Evolutionary conservation across 345 rosid genomes (phyloP).

Genomic region (Anastatica hierochuntica): DNA sequence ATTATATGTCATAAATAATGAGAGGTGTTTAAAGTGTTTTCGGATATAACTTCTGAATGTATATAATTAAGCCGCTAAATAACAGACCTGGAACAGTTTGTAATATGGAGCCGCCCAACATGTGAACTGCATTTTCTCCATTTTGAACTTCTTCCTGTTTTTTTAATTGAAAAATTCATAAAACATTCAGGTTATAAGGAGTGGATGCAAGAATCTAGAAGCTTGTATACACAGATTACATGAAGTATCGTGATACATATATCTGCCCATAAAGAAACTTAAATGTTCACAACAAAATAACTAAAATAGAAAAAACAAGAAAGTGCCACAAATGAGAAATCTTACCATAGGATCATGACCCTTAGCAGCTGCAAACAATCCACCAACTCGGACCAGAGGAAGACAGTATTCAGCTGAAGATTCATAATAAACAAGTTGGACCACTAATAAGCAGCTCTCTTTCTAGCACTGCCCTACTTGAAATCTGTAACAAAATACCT

Average conservation of each 20-base stretch:
- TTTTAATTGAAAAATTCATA: not conserved
- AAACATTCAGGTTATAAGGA: not conserved
- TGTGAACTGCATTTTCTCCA: constrained; percentile 61
- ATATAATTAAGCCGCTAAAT: not conserved
- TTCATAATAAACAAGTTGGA: constrained; percentile 6
- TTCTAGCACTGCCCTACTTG: not conserved
- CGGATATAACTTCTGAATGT: not conserved
- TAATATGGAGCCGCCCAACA: constrained; percentile 66
- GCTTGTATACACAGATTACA: not conserved
- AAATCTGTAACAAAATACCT: constrained; percentile 32
- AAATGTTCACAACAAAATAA: too few relatives aligned
- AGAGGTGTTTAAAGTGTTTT: constrained; percentile 1
- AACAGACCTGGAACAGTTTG: constrained; percentile 45
- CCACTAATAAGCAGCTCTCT: not conserved
- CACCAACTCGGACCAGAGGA: constrained; percentile 89
- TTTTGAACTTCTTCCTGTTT: constrained; percentile 55
- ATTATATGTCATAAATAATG: too few relatives aligned
- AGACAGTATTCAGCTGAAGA: constrained; percentile 86
- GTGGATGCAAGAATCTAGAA: not conserved
- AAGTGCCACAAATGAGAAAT: too few relatives aligned
- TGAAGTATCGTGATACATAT: too few relatives aligned
- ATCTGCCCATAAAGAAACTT: too few relatives aligned
- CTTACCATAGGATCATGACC: constrained; percentile 87
- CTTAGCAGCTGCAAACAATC: constrained; percentile 90
- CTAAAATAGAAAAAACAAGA: too few relatives aligned